Percentiles rank a stretch among this genome's conserved stretches.
phyloP scores from a whole-genome alignment of 2,329 filamentous ascomycete species.

The Fusarium mexicanum region DNA sequence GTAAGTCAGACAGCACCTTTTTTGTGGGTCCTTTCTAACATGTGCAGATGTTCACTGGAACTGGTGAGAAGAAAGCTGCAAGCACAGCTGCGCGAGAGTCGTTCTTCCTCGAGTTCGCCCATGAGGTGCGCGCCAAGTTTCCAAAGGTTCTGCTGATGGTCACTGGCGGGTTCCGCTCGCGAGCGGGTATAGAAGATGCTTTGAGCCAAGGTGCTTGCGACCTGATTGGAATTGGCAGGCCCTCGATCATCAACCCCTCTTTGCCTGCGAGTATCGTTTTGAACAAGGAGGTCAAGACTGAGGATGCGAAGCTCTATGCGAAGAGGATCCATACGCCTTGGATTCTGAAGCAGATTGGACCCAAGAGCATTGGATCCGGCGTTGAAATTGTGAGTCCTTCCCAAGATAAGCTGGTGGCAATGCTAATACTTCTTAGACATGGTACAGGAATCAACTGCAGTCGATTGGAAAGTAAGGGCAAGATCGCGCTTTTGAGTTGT shows the following conservation, averaged over 20 bases:
- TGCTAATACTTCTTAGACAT: constrained; percentile 1
- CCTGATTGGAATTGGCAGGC: constrained; percentile 53
- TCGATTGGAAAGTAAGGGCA: neutral
- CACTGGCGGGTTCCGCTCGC: constrained; percentile 70
- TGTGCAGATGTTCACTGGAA: constrained; percentile 48
- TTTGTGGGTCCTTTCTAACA: neutral
- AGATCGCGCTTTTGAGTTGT: neutral
- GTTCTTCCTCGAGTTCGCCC: constrained; percentile 74
- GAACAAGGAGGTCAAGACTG: constrained; percentile 21
- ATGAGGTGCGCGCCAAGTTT: constrained; percentile 57
- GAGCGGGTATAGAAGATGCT: constrained; percentile 54
- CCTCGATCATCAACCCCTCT: constrained; percentile 50
- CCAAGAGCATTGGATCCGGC: constrained; percentile 27
- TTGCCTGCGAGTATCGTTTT: constrained; percentile 46
- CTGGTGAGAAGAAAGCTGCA: constrained; percentile 5
- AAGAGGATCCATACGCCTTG: constrained; percentile 23
- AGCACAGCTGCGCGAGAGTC: constrained; percentile 67
- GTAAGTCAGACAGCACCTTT: constrained; percentile 44
- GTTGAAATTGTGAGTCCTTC: constrained; percentile 25
- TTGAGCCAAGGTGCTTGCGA: constrained; percentile 52
- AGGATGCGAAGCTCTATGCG: constrained; percentile 21
- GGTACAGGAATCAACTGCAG: constrained; percentile 30
- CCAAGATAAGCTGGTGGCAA: rapidly evolving
- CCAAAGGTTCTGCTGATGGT: constrained; percentile 62
- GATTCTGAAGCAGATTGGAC: constrained; percentile 26